phyloP scores from a whole-genome alignment of 2,329 filamentous ascomycete genomes.

The Colletotrichum orchidophilum region DNA sequence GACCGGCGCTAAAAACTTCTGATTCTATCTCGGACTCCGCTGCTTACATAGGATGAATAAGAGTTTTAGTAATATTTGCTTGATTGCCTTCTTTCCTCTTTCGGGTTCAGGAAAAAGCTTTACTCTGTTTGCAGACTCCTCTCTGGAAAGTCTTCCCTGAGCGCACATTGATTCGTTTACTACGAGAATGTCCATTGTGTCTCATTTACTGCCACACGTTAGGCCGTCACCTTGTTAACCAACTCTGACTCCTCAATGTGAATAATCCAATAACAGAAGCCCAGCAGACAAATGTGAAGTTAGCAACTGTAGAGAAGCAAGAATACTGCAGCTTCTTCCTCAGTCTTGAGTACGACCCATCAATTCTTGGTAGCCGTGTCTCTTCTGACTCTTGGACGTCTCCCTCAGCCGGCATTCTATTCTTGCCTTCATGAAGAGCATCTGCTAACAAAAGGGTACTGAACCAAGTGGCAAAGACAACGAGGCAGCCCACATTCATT shows the following conservation, averaged over 20 bases:
- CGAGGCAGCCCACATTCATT: slow-evolving; percentile 6
- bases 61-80: too few relatives aligned
- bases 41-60: background rate
- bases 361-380: background rate
- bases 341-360: background rate
- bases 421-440: background rate
- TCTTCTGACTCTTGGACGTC: background rate
- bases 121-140: background rate
- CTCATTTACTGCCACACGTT: background rate
- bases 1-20: background rate
- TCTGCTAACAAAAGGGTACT: slow-evolving; percentile 8
- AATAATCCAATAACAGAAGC: slow-evolving; percentile 1
- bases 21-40: background rate
- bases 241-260: slow-evolving; percentile 1
- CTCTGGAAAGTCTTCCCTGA: background rate
- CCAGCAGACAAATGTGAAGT: slow-evolving; percentile 19
- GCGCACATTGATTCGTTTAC: background rate
- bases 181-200: background rate
- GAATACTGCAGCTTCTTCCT: slow-evolving; percentile 14
- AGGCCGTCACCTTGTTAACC: slow-evolving; percentile 6
- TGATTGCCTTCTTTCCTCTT: background rate
- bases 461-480: slow-evolving; percentile 15
- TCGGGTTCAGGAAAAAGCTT: background rate
- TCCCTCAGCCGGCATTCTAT: background rate
- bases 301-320: slow-evolving; percentile 10